phyloP scores from a whole-genome alignment of 768 basidiomycete species.

The Kondoa malvinella region DNA sequence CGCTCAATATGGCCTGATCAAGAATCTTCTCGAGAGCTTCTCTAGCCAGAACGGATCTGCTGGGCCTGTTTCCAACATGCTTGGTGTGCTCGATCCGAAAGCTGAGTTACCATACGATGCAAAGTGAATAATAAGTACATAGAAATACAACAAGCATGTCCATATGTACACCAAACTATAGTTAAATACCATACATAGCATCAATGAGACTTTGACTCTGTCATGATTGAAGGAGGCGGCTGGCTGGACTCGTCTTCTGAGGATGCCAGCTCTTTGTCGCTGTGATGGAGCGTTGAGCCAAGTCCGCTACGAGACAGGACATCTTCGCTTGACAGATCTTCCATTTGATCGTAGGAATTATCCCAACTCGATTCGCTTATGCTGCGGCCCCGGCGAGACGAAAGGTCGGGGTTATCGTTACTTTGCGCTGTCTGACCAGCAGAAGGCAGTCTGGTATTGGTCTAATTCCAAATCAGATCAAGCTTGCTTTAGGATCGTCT shows the following conservation, averaged over 20 bases:
- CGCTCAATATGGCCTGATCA: slow-evolving; percentile 78
- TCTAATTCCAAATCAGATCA: too few species aligned
- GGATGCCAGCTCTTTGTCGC: not conserved
- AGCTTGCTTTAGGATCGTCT: too few species aligned
- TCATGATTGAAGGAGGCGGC: too few species aligned
- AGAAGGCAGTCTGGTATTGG: too few species aligned
- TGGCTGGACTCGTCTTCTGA: too few species aligned
- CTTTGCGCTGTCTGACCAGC: too few species aligned
- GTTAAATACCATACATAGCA: too few species aligned
- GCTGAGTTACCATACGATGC: slow-evolving; percentile 57
- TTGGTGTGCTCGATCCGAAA: slow-evolving; percentile 56
- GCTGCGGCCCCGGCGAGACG: not conserved
- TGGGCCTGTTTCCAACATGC: slow-evolving; percentile 80
- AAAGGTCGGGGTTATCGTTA: not conserved
- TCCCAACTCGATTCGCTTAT: not conserved
- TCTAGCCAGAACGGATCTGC: slow-evolving; percentile 74
- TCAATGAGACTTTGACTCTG: too few species aligned
- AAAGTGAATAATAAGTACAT: too few species aligned
- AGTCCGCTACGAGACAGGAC: not conserved
- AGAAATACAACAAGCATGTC: too few species aligned
- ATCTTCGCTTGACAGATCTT: not conserved
- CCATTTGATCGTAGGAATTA: not conserved
- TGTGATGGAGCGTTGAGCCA: not conserved
- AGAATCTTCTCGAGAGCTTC: slow-evolving; percentile 92
- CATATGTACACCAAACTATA: too few species aligned